Percentiles rank a stretch among this genome's conserved stretches.
These are phyloP conservation scores for Cryphonectria carpinicola DNA, from an alignment of 2,329 filamentous ascomycete genomes.

Conservation along the genomic window DNA sequence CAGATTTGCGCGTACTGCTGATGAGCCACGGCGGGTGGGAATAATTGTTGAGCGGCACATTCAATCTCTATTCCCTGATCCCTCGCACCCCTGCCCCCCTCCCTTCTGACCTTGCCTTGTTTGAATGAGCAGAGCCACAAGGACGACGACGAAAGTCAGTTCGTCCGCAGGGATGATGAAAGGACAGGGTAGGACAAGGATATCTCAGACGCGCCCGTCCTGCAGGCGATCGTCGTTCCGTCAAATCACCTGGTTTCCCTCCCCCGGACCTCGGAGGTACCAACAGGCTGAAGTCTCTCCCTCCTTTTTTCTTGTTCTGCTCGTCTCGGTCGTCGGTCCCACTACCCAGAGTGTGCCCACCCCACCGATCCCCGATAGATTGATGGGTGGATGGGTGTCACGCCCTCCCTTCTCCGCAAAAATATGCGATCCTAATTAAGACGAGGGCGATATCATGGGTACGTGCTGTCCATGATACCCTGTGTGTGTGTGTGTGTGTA, in stretches of 20 bases:
- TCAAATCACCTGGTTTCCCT: neutral
- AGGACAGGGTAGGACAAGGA: slow-evolving; percentile 8
- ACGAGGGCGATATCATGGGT: neutral
- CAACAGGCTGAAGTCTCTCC: neutral
- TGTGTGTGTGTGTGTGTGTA: neutral
- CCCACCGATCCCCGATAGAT: slow-evolving; percentile 4
- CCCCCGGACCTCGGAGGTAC: neutral
- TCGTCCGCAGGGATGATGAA: slow-evolving; percentile 1
- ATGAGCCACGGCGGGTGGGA: slow-evolving; percentile 26
- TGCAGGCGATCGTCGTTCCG: slow-evolving; percentile 3
- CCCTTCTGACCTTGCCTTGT: neutral
- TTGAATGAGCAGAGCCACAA: slow-evolving; percentile 11
- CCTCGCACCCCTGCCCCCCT: no score
- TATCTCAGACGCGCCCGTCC: neutral
- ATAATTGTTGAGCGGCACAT: slow-evolving; percentile 17
- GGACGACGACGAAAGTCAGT: slow-evolving; percentile 6
- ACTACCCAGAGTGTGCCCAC: slow-evolving; percentile 13
- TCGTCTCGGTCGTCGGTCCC: slow-evolving; percentile 23
- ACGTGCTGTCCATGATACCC: neutral
- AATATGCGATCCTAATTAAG: neutral
- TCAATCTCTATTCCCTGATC: slow-evolving; percentile 25
- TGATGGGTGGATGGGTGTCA: neutral
- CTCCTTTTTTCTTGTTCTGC: neutral
- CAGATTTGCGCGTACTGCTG: slow-evolving; percentile 24
- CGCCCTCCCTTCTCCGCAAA: slow-evolving; percentile 6